Percentiles rank a stretch among this genome's conserved stretches.
Conservation (phyloP, 202 grass and related monocot species). For the Alloteropsis angusta region DNA sequence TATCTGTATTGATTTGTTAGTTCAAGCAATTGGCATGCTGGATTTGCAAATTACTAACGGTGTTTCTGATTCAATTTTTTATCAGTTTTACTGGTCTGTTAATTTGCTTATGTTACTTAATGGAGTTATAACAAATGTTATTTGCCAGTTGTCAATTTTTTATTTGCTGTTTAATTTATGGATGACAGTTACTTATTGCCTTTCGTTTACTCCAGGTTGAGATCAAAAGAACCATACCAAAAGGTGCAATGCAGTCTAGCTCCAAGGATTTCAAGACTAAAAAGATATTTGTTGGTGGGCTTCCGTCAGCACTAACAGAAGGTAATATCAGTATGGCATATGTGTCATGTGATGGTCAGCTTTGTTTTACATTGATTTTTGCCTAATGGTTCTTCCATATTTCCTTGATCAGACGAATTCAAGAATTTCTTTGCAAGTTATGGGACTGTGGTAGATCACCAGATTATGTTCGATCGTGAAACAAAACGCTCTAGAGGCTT, state of each 20-base stretch:
- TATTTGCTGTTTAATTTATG: neutral
- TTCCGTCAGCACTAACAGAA: constrained; percentile 56
- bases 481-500: constrained; percentile 88
- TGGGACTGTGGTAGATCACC: constrained; percentile 73
- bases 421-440: constrained; percentile 65
- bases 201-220: constrained; percentile 58
- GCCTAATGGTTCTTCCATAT: constrained; percentile 24
- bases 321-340: constrained; percentile 36
- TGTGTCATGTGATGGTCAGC: neutral
- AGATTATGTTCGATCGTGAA: constrained; percentile 81
- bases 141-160: neutral
- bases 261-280: constrained; percentile 72
- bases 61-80: neutral
- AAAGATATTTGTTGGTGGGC: constrained; percentile 90
- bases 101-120: neutral
- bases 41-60: neutral
- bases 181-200: neutral
- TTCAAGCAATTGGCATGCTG: constrained; percentile 3
- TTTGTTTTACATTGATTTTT: constrained; percentile 19
- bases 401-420: constrained; percentile 58
- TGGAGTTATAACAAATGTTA: neutral
- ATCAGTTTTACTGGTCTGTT: neutral
- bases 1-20: neutral
- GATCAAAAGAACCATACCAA: constrained; percentile 94
- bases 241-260: constrained; percentile 46